phyloP scores from a whole-genome alignment of 75 land plant genomes.

The Cunninghamia lanceolata region DNA sequence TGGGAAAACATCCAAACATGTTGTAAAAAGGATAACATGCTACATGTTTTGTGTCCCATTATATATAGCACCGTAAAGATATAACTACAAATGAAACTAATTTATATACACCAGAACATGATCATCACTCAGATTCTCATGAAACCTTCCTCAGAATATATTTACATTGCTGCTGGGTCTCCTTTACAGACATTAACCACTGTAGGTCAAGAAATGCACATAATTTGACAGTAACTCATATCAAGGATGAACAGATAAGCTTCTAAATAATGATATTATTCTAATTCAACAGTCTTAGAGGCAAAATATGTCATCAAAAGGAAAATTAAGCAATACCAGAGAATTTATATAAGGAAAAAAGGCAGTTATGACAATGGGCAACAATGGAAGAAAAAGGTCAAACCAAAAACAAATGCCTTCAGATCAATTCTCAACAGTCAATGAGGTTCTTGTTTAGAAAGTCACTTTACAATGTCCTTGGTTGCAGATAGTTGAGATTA shows the following conservation, averaged over 20 bases:
- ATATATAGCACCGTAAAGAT: not conserved
- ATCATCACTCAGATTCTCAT: not conserved
- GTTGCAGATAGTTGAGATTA: no score
- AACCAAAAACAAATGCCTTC: no score
- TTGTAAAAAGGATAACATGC: not conserved
- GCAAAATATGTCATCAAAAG: not conserved
- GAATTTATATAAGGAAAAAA: not conserved
- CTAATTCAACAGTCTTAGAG: not conserved
- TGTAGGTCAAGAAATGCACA: not conserved
- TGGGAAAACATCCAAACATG: not conserved
- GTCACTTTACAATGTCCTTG: no score
- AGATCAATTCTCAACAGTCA: no score
- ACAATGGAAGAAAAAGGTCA: no score
- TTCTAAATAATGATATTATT: not conserved
- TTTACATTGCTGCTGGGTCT: not conserved
- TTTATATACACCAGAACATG: not conserved
- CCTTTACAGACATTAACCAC: not conserved
- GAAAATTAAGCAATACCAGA: not conserved
- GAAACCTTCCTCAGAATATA: not conserved
- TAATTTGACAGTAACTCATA: not conserved
- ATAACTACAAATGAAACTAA: not conserved
- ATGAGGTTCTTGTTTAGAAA: no score
- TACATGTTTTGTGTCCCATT: not conserved
- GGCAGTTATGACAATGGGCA: not conserved
- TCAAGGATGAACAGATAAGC: not conserved